These are phyloP conservation scores for Botrytis pseudocinerea DNA, from an alignment of 2,329 filamentous ascomycete genomes.

Conservation along the genomic window DNA sequence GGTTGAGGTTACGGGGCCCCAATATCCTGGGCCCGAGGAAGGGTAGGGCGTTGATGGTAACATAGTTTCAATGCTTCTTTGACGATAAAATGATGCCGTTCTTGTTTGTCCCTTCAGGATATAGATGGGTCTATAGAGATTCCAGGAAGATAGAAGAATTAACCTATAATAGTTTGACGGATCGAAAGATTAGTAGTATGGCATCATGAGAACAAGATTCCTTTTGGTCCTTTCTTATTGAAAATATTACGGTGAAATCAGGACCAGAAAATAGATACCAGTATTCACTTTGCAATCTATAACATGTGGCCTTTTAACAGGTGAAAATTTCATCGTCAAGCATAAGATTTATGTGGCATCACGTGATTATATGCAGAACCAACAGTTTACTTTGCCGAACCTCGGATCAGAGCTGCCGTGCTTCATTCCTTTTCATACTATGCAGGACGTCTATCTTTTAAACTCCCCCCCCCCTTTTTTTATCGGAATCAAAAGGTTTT, in stretches of 20 bases:
- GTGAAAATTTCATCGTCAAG: neutral
- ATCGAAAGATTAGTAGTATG: neutral
- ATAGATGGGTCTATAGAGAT: neutral
- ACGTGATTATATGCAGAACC: neutral
- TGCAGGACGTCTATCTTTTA: neutral
- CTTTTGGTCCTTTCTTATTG: neutral
- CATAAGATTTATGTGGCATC: neutral
- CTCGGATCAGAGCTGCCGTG: neutral
- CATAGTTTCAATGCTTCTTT: neutral
- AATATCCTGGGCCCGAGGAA: neutral
- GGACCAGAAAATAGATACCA: neutral
- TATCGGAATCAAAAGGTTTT: neutral
- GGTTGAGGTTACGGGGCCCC: slow-evolving; percentile 6
- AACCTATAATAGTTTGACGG: neutral
- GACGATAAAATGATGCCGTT: neutral
- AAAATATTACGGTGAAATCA: no score
- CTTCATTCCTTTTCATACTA: neutral
- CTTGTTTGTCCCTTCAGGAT: neutral
- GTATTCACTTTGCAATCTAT: neutral
- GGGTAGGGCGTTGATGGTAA: slow-evolving; percentile 6
- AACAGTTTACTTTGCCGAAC: neutral
- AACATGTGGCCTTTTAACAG: neutral
- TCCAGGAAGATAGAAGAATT: neutral
- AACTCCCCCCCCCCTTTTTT: neutral
- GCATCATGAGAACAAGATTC: neutral